A percentile compares a stretch with the other conserved stretches of the same genome.
Conservation (phyloP, 352 stramenopile genomes). For the Globisporangium middletonii region DNA sequence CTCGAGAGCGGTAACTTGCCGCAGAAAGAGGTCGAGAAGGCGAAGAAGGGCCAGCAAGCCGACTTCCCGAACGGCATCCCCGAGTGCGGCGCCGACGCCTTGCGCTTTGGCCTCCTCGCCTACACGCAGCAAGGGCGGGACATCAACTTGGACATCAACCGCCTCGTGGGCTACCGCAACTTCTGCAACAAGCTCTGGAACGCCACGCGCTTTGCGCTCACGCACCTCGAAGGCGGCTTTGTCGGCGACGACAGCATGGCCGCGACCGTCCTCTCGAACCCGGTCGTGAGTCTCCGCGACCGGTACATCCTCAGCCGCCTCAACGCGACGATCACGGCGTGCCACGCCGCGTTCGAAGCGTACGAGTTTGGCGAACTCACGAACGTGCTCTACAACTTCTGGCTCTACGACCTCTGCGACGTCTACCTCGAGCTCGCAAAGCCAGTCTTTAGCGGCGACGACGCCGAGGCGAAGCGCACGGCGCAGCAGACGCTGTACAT, state of each 20-base stretch:
- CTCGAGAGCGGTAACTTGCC: constrained; percentile 97
- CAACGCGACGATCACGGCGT: constrained; percentile 65
- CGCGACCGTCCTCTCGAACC: constrained; percentile 56
- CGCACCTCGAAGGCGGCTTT: constrained; percentile 89
- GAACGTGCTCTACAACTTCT: constrained; percentile 95
- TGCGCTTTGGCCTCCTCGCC: constrained; percentile 97
- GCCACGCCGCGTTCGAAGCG: constrained; percentile 79
- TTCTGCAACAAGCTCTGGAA: constrained; percentile 99
- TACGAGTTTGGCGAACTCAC: constrained; percentile 97
- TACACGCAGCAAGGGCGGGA: constrained; percentile 94
- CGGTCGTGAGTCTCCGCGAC: constrained; percentile 58
- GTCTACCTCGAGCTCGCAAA: constrained; percentile 99
- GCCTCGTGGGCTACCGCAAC: constrained; percentile 97
- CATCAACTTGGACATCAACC: constrained; percentile 99
- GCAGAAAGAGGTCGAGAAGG: constrained; percentile 95
- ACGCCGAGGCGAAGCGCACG: constrained; percentile 63
- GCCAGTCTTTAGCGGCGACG: constrained; percentile 89
- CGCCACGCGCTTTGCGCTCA: constrained; percentile 96
- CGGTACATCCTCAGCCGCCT: constrained; percentile 84
- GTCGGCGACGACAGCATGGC: constrained; percentile 45
- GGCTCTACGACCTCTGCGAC: constrained; percentile 98
- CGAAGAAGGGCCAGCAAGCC: constrained; percentile 94
- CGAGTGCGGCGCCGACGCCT: constrained; percentile 97
- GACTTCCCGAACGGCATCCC: constrained; percentile 99
- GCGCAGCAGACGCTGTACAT: constrained; percentile 84